Base-by-base conservation (phyloP, 441 rosid genomes). In the Aquilaria agallochum region DNA sequence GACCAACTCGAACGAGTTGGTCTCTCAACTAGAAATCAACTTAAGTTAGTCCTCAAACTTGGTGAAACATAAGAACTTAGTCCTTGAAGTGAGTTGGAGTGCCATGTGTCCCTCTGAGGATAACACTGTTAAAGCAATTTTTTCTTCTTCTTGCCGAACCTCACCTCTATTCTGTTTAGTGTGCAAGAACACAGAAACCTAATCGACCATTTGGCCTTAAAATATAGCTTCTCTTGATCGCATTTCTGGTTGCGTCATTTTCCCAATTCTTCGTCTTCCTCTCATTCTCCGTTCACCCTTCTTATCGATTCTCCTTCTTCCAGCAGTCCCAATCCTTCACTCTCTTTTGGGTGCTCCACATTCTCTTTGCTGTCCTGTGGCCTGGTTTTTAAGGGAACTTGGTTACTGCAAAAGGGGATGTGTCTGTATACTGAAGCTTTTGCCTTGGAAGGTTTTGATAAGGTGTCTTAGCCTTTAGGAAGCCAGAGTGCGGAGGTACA, bases 361-460 rank as follows among this genome's bases (percentile, higher is more conserved):
- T 82, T 47, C 62, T 82, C 60, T 60, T 83, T 68, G 50, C 58
- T 86, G 62, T 81, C 75, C 36, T 75, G 65, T 60, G 84, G 84
- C 1, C 64, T 86, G 81, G 63, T 86, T 60, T 69, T 81, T 32
- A 82, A 76, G 69, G 89, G 89, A 20, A 66, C 74, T 58, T 83
- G 89, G 89, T 57, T 77, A 53, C 58, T 83, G 64, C 89, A 82
- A 69, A 71, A 80, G 36, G 88, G 83, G 40, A 67, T 86, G 60
- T 68, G 60, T 64, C 62, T 86, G 65, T 76, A 75, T 50, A 82
- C 79, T 27, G 86, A 82, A 49, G 61, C 62, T 1, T 86, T 78
- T 72, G 74, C 59, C 3, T 66, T 78, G 5, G 72, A 75, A 66
- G 92, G 92, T 32, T 81, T 87, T 57, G 58, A 32, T 1, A 76